Percentiles rank a stretch among this genome's conserved stretches.
phyloP scores from a whole-genome alignment of 805 yeast genomes.

The Barnettozyma sp. region DNA sequence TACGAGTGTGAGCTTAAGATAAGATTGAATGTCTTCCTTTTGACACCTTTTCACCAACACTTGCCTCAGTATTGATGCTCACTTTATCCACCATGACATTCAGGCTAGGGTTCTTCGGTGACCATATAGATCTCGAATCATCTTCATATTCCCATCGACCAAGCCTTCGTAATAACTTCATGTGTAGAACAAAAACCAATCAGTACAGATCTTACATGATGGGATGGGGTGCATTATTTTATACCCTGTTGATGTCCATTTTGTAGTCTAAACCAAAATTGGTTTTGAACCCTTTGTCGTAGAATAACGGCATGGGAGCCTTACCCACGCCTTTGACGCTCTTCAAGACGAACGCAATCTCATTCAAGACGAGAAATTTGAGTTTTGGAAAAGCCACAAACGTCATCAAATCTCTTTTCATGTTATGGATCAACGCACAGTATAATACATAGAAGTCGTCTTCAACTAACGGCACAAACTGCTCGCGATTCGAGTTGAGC shows the following conservation, averaged over 20 bases:
- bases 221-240: too few relatives aligned
- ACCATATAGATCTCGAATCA: too few relatives aligned
- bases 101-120: too few relatives aligned
- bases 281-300: constrained; percentile 26
- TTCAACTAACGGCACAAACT: constrained; percentile 25
- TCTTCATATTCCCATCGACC: too few relatives aligned
- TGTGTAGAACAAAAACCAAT: too few relatives aligned
- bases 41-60: too few relatives aligned
- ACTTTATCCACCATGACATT: too few relatives aligned
- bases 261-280: constrained; percentile 18
- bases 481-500: constrained; percentile 12
- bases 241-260: not conserved
- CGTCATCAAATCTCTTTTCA: constrained; percentile 30
- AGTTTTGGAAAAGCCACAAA: constrained; percentile 30
- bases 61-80: too few relatives aligned
- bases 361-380: constrained; percentile 34
- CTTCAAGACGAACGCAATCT: constrained; percentile 30
- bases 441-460: constrained; percentile 30
- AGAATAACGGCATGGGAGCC: constrained; percentile 32
- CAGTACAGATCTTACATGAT: too few relatives aligned
- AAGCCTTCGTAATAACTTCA: too few relatives aligned
- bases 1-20: too few relatives aligned
- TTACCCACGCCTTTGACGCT: constrained; percentile 21
- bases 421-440: constrained; percentile 33
- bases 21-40: too few relatives aligned